Base-by-base conservation (phyloP, 2,329 filamentous ascomycete species). In the Tolypocladium cylindrosporum region DNA sequence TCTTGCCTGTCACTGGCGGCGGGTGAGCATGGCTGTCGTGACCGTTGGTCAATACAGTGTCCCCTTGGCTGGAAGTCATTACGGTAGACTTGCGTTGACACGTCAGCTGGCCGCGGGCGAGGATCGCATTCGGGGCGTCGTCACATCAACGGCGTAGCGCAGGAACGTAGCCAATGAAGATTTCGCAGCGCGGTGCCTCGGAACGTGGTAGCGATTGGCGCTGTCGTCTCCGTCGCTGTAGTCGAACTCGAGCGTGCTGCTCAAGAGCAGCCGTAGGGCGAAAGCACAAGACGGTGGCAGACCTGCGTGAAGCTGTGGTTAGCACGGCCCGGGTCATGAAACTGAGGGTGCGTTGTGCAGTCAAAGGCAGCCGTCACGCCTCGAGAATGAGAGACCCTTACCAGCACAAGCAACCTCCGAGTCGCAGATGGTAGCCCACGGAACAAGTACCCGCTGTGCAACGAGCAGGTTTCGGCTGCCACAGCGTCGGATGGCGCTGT, bases 1-100 rank as follows among this genome's bases (percentile, higher is more conserved):
- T 94, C 77, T 91, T 94, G 58, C 77, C 75, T 58, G 83, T 75
- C 54, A 76, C 73, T 53, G 81, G 63, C 34, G 67, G 66, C 58
- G 69, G 64, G 57, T 75, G 71, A 54, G 61, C 60, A 65, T 75
- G 73, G 52, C 67, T 68, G 65, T 75, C 72, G 63, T 76, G 70
- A 62, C 72, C 72, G 67, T 77, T 77, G 60, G 71, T 66, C 62
- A 74, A 67, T 64, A 71, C 73, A 66, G 74, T 62, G 61, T 78
- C 77, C 63, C 68, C 63, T 62, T 74, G 73, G 61, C 69, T 72
- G 61, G 69, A 68, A 65, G 74, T 71, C 74, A 77, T 77, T 60
- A 61, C 67, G 64, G 63, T 61, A 56, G 55, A 59, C 41, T 59
- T 59, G 43, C 59, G 55, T 61, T 55, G 54, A 52, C 57, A 55